Percentiles rank a stretch among this genome's conserved stretches.
These are phyloP conservation scores for Backusella sp. DNA, from an alignment of 192 early-diverging fungal species.

Conservation along the genomic window DNA sequence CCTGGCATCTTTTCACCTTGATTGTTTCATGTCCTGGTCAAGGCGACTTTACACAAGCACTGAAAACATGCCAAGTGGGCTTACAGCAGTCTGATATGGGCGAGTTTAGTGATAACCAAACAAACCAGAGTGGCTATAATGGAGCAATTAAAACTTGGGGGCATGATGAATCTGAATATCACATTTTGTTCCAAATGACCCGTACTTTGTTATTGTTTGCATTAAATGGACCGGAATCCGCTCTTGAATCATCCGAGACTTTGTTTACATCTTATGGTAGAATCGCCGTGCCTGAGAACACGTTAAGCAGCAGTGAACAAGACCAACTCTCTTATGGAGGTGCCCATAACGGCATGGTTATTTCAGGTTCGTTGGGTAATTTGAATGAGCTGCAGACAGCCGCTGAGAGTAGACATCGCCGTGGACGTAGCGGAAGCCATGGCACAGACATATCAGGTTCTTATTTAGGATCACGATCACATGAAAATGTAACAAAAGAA, in stretches of 20 bases:
- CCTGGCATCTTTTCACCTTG: conserved; percentile 76
- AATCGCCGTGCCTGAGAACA: conserved; percentile 38
- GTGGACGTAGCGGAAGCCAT: conserved; percentile 24
- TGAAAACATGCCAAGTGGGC: conserved; percentile 63
- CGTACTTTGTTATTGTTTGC: conserved; percentile 52
- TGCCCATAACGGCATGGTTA: conserved; percentile 15
- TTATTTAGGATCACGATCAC: conserved; percentile 13
- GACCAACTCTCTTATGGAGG: conserved; percentile 30
- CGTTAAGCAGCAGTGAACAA: conserved; percentile 18
- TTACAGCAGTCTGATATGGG: conserved; percentile 51
- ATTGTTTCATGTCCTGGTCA: conserved; percentile 58
- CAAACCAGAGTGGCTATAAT: conserved; percentile 33
- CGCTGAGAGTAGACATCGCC: conserved; percentile 1
- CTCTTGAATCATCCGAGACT: conserved; percentile 52
- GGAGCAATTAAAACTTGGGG: background rate
- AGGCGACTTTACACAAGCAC: conserved; percentile 62
- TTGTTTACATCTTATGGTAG: conserved; percentile 66
- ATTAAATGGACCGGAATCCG: conserved; percentile 49
- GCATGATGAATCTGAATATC: conserved; percentile 56
- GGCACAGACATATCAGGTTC: background rate
- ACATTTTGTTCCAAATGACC: conserved; percentile 62
- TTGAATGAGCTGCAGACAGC: conserved; percentile 6
- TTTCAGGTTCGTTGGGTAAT: conserved; percentile 17
- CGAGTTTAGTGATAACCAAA: background rate
- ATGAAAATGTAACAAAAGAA: conserved; percentile 19